These are phyloP conservation scores for Cladosporium oxysporum DNA, from an alignment of 2,329 filamentous ascomycete species.

Conservation along the genomic window DNA sequence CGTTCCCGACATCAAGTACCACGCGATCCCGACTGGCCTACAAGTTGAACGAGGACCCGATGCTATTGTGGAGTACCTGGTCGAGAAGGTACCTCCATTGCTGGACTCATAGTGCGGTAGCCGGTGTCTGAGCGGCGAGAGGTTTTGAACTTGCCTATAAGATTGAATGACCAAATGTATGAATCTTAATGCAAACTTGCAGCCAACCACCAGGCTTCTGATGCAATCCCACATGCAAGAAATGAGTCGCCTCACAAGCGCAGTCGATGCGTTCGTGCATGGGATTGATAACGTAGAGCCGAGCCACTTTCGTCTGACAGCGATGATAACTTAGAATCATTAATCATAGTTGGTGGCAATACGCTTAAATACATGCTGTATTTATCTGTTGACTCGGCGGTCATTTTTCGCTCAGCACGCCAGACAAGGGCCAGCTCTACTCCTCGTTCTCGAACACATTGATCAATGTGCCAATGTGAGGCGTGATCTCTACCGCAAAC, in stretches of 20 bases:
- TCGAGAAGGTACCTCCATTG: conserved; percentile 42
- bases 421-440: neutral
- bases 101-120: neutral
- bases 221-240: neutral
- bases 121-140: neutral
- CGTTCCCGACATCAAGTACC: conserved; percentile 52
- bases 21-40: conserved; percentile 56
- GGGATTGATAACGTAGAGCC: neutral
- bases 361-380: neutral
- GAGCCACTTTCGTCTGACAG: neutral
- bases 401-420: neutral
- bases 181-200: neutral
- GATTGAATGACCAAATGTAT: neutral
- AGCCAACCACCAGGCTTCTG: neutral
- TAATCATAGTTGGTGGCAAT: neutral
- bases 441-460: neutral
- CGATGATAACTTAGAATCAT: neutral
- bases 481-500: conserved; percentile 1
- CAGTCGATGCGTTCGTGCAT: neutral
- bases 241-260: neutral
- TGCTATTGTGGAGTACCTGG: conserved; percentile 55
- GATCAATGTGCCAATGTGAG: neutral
- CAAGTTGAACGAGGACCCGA: conserved; percentile 57
- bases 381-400: neutral
- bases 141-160: neutral